phyloP scores from a whole-genome alignment of 768 basidiomycete species.

The Pholiota microspora region DNA sequence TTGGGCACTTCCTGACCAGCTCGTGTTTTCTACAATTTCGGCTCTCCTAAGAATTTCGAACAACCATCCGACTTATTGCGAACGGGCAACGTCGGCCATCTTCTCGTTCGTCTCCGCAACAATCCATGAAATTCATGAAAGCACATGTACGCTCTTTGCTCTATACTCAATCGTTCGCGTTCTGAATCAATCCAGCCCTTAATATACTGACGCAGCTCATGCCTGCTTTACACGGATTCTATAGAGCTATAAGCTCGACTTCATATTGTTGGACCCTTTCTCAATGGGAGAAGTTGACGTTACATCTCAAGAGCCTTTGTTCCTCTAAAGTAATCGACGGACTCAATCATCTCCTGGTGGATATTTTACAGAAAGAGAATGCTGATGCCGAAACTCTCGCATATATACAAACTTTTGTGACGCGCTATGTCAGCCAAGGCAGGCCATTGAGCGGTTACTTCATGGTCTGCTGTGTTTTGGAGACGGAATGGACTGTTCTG shows the following conservation, averaged over 20 bases:
- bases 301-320: constrained; percentile 58
- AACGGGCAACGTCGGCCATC: constrained; percentile 56
- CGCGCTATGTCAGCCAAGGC: constrained; percentile 71
- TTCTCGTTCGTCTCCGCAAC: constrained; percentile 55
- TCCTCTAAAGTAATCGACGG: constrained; percentile 65
- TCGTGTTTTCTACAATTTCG: constrained; percentile 76
- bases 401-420: constrained; percentile 67
- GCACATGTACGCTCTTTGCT: constrained; percentile 45
- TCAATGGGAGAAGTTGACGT: constrained; percentile 62
- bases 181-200: constrained; percentile 44
- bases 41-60: constrained; percentile 69
- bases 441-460: constrained; percentile 87
- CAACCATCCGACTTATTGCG: constrained; percentile 46
- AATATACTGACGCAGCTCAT: constrained; percentile 72
- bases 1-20: constrained; percentile 85
- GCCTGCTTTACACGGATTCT: constrained; percentile 83
- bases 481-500: constrained; percentile 82
- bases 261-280: constrained; percentile 68
- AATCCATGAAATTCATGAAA: constrained; percentile 52
- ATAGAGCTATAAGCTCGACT: constrained; percentile 80
- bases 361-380: constrained; percentile 57
- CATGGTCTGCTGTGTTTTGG: constrained; percentile 84
- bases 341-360: constrained; percentile 66
- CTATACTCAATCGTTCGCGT: background rate
- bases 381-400: constrained; percentile 46